phyloP scores from a whole-genome alignment of 176 grass and related monocot genomes.

The Pontederia crassipes region DNA sequence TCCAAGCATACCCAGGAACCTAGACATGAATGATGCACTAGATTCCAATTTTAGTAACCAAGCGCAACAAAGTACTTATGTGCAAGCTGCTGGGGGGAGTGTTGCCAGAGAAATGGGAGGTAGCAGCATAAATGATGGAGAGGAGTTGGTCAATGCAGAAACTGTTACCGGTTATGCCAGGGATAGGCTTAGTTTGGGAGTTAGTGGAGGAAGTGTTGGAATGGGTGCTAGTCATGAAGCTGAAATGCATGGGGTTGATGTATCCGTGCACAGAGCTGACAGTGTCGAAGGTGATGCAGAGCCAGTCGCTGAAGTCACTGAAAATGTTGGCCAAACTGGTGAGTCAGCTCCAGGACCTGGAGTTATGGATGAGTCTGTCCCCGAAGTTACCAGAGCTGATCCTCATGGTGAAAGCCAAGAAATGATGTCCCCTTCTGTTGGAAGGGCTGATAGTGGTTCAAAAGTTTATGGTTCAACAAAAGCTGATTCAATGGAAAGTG shows the following conservation, averaged over 20 bases:
- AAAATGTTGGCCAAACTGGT: constrained; percentile 90
- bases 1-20: constrained; percentile 51
- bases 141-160: constrained; percentile 88
- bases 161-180: constrained; percentile 53
- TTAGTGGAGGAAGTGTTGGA: constrained; percentile 91
- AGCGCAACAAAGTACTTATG: constrained; percentile 75
- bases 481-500: constrained; percentile 94
- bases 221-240: constrained; percentile 98
- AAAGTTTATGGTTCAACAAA: constrained; percentile 73
- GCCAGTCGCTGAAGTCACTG: constrained; percentile 74
- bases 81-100: constrained; percentile 73
- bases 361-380: constrained; percentile 72
- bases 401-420: constrained; percentile 85
- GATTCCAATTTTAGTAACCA: constrained; percentile 94
- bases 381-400: constrained; percentile 35
- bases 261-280: constrained; percentile 71
- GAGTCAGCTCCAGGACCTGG: constrained; percentile 82
- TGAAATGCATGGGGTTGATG: constrained; percentile 90
- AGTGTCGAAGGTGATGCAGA: constrained; percentile 83
- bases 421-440: constrained; percentile 61
- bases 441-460: constrained; percentile 85
- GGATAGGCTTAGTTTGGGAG: constrained; percentile 76
- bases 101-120: constrained; percentile 77
- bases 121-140: constrained; percentile 94
- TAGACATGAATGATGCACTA: constrained; percentile 73